phyloP scores from a whole-genome alignment of 352 stramenopile genomes.

The Phytophthora brassicae region DNA sequence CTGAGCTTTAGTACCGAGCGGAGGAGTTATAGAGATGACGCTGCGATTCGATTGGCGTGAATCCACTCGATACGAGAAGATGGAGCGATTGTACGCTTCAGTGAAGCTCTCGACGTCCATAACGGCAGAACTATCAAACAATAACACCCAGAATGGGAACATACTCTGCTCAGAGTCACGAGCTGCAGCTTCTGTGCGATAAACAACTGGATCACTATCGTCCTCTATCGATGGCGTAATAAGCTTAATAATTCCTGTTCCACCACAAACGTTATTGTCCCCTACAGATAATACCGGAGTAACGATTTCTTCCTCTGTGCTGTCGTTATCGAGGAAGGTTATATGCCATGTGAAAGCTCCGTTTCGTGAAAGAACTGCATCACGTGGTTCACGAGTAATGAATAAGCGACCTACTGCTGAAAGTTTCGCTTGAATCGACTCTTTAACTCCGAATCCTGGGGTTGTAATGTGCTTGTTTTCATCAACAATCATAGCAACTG shows the following conservation, averaged over 20 bases:
- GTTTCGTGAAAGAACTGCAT: conserved; percentile 30
- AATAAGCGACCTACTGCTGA: conserved; percentile 36
- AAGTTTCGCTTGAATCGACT: conserved; percentile 68
- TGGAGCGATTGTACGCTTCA: conserved; percentile 45
- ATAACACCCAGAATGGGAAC: conserved; percentile 79
- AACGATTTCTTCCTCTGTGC: background rate
- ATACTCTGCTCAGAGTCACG: conserved; percentile 41
- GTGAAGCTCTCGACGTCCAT: conserved; percentile 65
- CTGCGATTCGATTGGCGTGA: conserved; percentile 21
- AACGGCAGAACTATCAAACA: conserved; percentile 61
- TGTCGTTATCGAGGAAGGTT: conserved; percentile 55
- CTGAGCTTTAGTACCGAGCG: conserved; percentile 46
- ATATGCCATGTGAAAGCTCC: conserved; percentile 70
- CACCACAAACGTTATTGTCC: conserved; percentile 42
- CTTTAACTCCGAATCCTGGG: conserved; percentile 39
- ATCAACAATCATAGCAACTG: conserved; percentile 55
- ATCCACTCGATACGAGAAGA: conserved; percentile 51
- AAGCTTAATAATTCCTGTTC: conserved; percentile 38
- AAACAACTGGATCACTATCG: conserved; percentile 41
- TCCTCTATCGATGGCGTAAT: conserved; percentile 45
- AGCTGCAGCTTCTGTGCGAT: conserved; percentile 21
- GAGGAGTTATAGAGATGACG: conserved; percentile 51
- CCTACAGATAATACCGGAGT: conserved; percentile 30
- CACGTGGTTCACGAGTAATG: conserved; percentile 47
- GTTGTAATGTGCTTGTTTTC: conserved; percentile 45